Conservation (phyloP, 176 grass and related monocot genomes). For the Carex littledalei region DNA sequence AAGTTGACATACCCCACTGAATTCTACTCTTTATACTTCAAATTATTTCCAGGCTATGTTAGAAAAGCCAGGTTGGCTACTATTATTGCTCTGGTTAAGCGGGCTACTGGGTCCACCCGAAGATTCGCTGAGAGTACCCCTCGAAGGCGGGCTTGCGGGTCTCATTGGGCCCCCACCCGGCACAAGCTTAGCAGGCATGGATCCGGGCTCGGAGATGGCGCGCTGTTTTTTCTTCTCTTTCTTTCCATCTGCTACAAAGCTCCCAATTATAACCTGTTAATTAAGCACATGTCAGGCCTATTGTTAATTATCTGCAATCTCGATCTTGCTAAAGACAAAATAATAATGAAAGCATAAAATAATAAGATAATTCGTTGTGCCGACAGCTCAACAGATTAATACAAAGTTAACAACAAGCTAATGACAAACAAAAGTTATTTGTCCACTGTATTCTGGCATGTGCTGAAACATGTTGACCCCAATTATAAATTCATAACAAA, state of each 20-base stretch:
- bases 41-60: slow-evolving; percentile 83
- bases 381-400: neutral
- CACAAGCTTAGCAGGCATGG: slow-evolving; percentile 28
- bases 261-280: slow-evolving; percentile 68
- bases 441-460: neutral
- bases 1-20: neutral
- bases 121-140: slow-evolving; percentile 64
- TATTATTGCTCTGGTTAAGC: slow-evolving; percentile 55
- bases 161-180: slow-evolving; percentile 13
- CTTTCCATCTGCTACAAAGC: slow-evolving; percentile 66
- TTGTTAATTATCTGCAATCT: neutral
- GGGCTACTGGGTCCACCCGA: slow-evolving; percentile 69
- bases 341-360: neutral
- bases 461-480: slow-evolving; percentile 3
- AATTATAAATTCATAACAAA: neutral
- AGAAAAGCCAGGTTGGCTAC: slow-evolving; percentile 52
- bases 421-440: neutral
- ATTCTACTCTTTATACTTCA: neutral
- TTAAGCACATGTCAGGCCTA: neutral
- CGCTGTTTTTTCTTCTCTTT: slow-evolving; percentile 30
- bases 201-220: slow-evolving; percentile 16
- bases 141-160: slow-evolving; percentile 53
- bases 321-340: neutral
- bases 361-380: neutral
- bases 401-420: neutral